Conservation (phyloP, 2,329 filamentous ascomycete species). For the Pestalotiopsis sp. region DNA sequence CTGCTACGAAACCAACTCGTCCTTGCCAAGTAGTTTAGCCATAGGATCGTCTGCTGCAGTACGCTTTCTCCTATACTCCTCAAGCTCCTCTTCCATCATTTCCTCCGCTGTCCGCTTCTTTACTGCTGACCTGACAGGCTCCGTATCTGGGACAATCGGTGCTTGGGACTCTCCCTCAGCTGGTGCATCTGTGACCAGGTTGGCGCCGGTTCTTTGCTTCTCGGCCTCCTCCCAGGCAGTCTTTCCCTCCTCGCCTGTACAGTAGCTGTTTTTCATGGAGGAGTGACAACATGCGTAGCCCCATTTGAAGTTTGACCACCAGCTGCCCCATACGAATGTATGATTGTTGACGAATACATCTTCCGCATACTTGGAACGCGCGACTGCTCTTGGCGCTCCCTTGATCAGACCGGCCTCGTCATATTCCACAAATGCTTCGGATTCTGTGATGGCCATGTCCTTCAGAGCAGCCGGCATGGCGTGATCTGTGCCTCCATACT, state of each 20-base stretch:
- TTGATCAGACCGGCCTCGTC: constrained; percentile 90
- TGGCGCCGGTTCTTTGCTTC: constrained; percentile 52
- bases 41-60: constrained; percentile 81
- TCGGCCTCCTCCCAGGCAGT: constrained; percentile 79
- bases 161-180: constrained; percentile 27
- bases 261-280: constrained; percentile 94
- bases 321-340: constrained; percentile 90
- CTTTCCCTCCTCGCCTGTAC: constrained; percentile 88
- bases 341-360: constrained; percentile 91
- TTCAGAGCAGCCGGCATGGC: constrained; percentile 63
- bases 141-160: constrained; percentile 11
- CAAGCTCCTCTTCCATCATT: constrained; percentile 84
- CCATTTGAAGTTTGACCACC: constrained; percentile 96
- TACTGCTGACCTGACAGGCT: constrained; percentile 27
- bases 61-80: constrained; percentile 79
- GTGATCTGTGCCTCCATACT: constrained; percentile 75
- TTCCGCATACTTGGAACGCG: constrained; percentile 90
- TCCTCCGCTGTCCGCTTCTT: constrained; percentile 80
- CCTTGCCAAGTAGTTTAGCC: constrained; percentile 77
- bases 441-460: constrained; percentile 73
- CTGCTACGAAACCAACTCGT: constrained; percentile 55
- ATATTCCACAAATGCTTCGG: constrained; percentile 90
- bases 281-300: constrained; percentile 96
- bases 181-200: constrained; percentile 36
- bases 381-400: constrained; percentile 74